A percentile compares a stretch with the other conserved stretches of the same genome.
phyloP scores from a whole-genome alignment of 2,329 filamentous ascomycete species.

The Alternaria triticimaculans region DNA sequence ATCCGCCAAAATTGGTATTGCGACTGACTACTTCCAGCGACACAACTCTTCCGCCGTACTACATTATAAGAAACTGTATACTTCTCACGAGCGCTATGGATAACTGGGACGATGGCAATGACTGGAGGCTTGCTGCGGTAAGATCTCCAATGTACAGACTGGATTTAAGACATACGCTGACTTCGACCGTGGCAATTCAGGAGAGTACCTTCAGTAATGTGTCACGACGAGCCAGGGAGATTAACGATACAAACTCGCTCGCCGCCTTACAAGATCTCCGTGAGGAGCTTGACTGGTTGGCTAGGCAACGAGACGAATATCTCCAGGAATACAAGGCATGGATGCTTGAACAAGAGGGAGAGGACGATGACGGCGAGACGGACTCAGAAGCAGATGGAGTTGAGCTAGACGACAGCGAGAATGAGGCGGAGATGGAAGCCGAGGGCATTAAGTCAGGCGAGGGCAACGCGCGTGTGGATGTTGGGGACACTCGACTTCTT shows the following conservation, averaged over 20 bases:
- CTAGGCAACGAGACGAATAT: neutral
- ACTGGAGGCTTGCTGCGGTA: neutral
- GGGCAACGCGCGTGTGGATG: neutral
- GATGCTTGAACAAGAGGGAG: neutral
- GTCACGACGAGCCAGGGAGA: neutral
- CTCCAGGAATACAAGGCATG: neutral
- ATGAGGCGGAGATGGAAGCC: neutral
- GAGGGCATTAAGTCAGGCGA: neutral
- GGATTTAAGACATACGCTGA: neutral
- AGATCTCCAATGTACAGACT: neutral
- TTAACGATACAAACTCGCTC: neutral
- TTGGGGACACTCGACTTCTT: neutral
- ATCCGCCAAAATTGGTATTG: neutral
- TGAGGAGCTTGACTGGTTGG: neutral
- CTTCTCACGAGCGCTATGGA: neutral
- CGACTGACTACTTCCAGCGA: neutral
- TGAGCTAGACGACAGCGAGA: neutral
- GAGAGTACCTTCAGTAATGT: accelerated
- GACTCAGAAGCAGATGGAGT: neutral
- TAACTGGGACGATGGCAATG: neutral
- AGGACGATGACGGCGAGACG: neutral
- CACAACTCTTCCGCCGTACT: neutral
- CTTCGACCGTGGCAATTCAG: neutral
- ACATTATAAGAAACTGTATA: neutral
- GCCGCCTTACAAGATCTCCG: neutral